phyloP scores from a whole-genome alignment of 306 rosid genomes.

The Herpetospermum pedunculosum region DNA sequence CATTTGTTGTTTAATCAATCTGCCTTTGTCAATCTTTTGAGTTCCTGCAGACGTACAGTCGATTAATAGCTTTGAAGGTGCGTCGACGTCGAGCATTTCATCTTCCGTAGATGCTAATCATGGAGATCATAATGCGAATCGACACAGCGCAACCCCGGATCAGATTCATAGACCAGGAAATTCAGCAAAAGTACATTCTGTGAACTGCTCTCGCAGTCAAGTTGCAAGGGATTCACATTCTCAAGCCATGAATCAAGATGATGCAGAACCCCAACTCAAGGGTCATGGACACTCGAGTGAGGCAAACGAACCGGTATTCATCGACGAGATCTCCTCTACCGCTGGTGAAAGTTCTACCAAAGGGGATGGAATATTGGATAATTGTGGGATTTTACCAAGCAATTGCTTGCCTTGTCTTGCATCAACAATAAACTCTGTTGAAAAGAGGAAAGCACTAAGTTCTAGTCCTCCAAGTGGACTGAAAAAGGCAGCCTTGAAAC shows the following conservation, averaged over 20 bases:
- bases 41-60: constrained; percentile 49
- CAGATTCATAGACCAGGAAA: constrained; percentile 29
- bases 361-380: constrained; percentile 53
- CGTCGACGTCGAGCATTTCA: constrained; percentile 29
- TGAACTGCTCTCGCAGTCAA: background rate
- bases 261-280: constrained; percentile 27
- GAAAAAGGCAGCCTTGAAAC: constrained; percentile 50
- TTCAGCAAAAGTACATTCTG: constrained; percentile 9
- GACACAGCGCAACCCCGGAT: constrained; percentile 16
- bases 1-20: background rate
- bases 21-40: background rate
- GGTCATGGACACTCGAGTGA: constrained; percentile 28
- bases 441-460: constrained; percentile 67
- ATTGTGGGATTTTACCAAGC: constrained; percentile 81
- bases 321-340: constrained; percentile 59
- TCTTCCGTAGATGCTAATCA: constrained; percentile 38
- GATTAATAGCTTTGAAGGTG: constrained; percentile 37
- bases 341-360: constrained; percentile 48
- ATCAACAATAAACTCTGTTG: constrained; percentile 48
- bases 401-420: constrained; percentile 88
- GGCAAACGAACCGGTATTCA: constrained; percentile 56
- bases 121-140: constrained; percentile 16
- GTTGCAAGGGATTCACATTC: constrained; percentile 27
- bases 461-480: constrained; percentile 72
- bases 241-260: constrained; percentile 26